Percentiles rank a stretch among this genome's conserved stretches.
Conservation (phyloP, 139 green algal species). For the Closterium sp. region DNA sequence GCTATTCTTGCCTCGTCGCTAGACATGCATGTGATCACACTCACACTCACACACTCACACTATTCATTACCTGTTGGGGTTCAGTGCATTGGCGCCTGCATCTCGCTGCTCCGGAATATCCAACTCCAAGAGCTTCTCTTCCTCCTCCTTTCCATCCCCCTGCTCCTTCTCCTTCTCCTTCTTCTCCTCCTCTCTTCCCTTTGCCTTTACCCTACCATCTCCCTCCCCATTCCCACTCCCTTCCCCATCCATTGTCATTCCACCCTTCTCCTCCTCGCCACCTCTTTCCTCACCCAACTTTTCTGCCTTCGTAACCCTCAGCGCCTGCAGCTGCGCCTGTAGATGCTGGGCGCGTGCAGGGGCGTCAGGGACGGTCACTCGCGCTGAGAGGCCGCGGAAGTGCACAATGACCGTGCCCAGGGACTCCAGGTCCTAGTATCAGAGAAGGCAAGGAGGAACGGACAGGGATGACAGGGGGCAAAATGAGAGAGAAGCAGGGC, state of each 20-base stretch:
- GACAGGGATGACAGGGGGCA: too few relatives aligned
- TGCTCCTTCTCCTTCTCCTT: not conserved
- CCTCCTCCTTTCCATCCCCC: not conserved
- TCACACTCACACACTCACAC: not conserved
- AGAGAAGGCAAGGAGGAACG: too few relatives aligned
- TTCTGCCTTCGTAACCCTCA: not conserved
- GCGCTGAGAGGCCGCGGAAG: too few relatives aligned
- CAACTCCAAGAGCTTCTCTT: not conserved
- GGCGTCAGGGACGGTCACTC: not conserved
- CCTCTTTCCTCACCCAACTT: too few relatives aligned
- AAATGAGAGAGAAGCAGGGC: too few relatives aligned
- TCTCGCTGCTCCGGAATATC: conserved; percentile 16
- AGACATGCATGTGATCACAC: too few relatives aligned
- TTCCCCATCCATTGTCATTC: not conserved
- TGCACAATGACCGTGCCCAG: too few relatives aligned
- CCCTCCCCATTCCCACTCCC: not conserved
- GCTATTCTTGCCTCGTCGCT: too few relatives aligned
- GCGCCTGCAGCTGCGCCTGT: not conserved
- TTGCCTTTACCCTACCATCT: not conserved
- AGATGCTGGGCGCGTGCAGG: not conserved
- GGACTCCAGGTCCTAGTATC: too few relatives aligned
- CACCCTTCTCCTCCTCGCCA: not conserved
- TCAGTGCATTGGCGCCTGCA: conserved; percentile 30
- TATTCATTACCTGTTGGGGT: conserved; percentile 37
- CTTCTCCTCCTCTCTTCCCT: not conserved